Conservation (phyloP, 2,329 filamentous ascomycete species). For the Sporothrix variecibatus region DNA sequence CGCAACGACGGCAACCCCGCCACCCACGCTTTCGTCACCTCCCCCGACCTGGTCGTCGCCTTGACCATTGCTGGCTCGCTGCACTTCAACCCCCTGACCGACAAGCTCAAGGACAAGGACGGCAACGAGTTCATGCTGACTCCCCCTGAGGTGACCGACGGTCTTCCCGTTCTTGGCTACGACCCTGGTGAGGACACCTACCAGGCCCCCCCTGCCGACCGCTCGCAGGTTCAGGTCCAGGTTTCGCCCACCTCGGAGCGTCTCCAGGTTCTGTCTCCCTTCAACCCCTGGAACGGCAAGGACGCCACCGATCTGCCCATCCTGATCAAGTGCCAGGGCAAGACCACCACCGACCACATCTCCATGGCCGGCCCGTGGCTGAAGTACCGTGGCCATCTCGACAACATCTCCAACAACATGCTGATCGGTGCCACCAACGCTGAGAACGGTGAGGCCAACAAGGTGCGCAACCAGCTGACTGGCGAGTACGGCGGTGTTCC, state of each 20-base stretch:
- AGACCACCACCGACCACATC: constrained; percentile 97
- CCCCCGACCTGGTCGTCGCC: constrained; percentile 49
- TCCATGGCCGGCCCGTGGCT: constrained; percentile 97
- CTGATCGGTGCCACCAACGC: constrained; percentile 95
- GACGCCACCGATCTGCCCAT: constrained; percentile 83
- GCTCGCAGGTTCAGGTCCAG: constrained; percentile 69
- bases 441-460: constrained; percentile 96
- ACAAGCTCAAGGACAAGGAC: constrained; percentile 89
- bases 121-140: constrained; percentile 93
- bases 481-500: constrained; percentile 86
- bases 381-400: constrained; percentile 97
- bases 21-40: constrained; percentile 52
- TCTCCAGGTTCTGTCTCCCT: constrained; percentile 87
- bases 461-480: constrained; percentile 87
- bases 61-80: constrained; percentile 45
- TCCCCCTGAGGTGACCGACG: constrained; percentile 70
- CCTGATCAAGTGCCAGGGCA: constrained; percentile 93
- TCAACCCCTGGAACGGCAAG: constrained; percentile 88
- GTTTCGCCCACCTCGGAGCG: constrained; percentile 90
- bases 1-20: constrained; percentile 68
- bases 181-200: constrained; percentile 90
- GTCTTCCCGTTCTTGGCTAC: constrained; percentile 79
- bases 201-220: constrained; percentile 87
- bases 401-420: constrained; percentile 99
- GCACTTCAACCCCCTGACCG: constrained; percentile 93